A percentile compares a stretch with the other conserved stretches of the same genome.
Evolutionary conservation across 371 early-diverging fungal genomes (phyloP).

Genomic region (Mortierella sp.): DNA sequence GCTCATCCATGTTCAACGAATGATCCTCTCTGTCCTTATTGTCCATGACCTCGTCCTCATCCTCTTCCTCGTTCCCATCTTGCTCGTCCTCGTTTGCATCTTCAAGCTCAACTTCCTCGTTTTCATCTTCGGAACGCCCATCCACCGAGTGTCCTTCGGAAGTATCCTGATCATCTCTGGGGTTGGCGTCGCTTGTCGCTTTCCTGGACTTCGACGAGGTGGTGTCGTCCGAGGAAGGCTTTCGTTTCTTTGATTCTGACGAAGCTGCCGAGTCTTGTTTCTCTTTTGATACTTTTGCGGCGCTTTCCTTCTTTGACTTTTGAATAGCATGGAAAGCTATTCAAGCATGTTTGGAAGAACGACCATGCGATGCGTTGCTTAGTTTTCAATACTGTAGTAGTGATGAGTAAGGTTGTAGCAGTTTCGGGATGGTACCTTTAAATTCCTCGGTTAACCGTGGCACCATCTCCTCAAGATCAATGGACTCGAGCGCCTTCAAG

Average conservation of each 20-base stretch:
- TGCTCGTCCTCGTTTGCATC: constrained; percentile 26
- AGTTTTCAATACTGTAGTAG: no score
- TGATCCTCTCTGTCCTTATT: not conserved
- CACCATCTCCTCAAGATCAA: constrained; percentile 64
- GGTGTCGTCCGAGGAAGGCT: constrained; percentile 24
- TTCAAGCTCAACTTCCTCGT: constrained; percentile 22
- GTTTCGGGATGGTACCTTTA: constrained; percentile 47
- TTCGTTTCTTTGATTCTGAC: constrained; percentile 36
- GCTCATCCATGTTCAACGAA: constrained; percentile 47
- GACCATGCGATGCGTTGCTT: constrained; percentile 16
- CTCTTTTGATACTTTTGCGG: constrained; percentile 22
- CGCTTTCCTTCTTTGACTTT: constrained; percentile 21
- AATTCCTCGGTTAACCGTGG: constrained; percentile 52
- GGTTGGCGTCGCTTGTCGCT: constrained; percentile 30
- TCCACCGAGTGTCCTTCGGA: constrained; percentile 11
- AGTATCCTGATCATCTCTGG: constrained; percentile 37
- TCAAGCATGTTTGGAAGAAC: not conserved
- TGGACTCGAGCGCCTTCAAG: constrained; percentile 66
- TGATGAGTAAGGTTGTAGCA: no score
- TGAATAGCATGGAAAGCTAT: constrained; percentile 47
- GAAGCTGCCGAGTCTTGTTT: constrained; percentile 20
- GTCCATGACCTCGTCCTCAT: constrained; percentile 7
- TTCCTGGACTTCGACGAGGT: constrained; percentile 37
- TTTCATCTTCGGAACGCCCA: constrained; percentile 13
- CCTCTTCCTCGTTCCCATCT: constrained; percentile 27